Conservation (phyloP, 371 early-diverging fungal genomes). For the Mucor saturninus region DNA sequence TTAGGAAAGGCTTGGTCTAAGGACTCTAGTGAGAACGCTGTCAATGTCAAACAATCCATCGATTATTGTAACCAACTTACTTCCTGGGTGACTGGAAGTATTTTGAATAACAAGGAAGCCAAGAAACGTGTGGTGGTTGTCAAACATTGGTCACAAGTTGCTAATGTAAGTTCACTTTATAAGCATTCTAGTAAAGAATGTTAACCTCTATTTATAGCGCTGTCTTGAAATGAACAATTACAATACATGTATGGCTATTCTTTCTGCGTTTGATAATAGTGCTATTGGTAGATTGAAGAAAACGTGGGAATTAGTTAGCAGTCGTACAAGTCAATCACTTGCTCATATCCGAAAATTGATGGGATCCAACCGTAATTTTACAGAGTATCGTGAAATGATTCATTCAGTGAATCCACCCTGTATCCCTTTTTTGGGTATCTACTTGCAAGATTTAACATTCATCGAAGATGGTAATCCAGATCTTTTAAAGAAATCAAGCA, state of each 20-base stretch:
- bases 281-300: constrained; percentile 89
- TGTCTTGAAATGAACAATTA: constrained; percentile 87
- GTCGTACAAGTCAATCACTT: constrained; percentile 60
- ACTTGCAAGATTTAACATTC: constrained; percentile 91
- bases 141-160: constrained; percentile 85
- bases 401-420: constrained; percentile 89
- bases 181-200: not conserved
- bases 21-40: constrained; percentile 65
- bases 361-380: constrained; percentile 84
- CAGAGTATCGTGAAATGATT: constrained; percentile 84
- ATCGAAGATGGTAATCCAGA: constrained; percentile 93
- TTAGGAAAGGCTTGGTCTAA: constrained; percentile 89
- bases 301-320: constrained; percentile 81
- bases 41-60: constrained; percentile 79
- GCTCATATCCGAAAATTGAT: constrained; percentile 66
- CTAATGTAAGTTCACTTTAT: constrained; percentile 58
- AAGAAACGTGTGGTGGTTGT: constrained; percentile 79
- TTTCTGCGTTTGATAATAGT: constrained; percentile 89
- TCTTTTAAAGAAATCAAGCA: constrained; percentile 58
- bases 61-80: constrained; percentile 70
- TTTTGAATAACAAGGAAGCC: constrained; percentile 76
- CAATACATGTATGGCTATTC: constrained; percentile 88
- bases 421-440: constrained; percentile 90
- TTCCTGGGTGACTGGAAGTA: constrained; percentile 82
- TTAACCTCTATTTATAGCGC: constrained; percentile 32